Evolutionary conservation across 441 rosid species (phyloP), one percentile per base, ranked within the genome.

Genomic region (Gossypium lobatum): DNA sequence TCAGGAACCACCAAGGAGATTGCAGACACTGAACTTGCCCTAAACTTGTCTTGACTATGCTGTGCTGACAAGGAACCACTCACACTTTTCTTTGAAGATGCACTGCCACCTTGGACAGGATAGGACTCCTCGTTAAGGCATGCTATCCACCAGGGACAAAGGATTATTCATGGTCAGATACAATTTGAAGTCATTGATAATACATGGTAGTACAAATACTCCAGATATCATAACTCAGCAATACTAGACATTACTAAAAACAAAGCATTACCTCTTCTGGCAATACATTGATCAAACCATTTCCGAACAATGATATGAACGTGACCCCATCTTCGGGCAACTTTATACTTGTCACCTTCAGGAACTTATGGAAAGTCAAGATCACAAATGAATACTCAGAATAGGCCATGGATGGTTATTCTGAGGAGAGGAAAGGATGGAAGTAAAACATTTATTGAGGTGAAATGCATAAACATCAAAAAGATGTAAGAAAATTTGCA

Each of bases 281-380:
- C 88, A 80, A 92, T 77, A 61, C 96, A 93, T 77, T 93, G 98
- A 73, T 89, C 86, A 83, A 94, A 80, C 99, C 99, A 96, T 87
- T 87, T 96, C 77, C 89, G 82, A 71, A 87, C 81, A 64, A 96
- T 93, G 75, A 92, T 91, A 81, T 81, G 88, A 82, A 93, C 87
- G 78, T 85, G 89, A 72, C 98, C 98, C 99, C 99, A 96, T 81
- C 83, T 88, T 64, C 80, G 81, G 45, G 99, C 98, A 87, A 92
- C 98, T 86, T 86, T 88, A 81, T 86, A 90, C 81, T 96, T 96
- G 85, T 93, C 98, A 75, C 99, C 93, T 86, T 89, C 93, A 70
- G 99, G 87, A 81, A 89, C 88, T 85, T 96, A 80, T 77, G 68
- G 71, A 79, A 76, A 70, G 91, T 91, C 79, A 92, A 92, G 93